Evolutionary conservation across 805 yeast genomes (phyloP).

Genomic region (Myxozyma monticola): DNA sequence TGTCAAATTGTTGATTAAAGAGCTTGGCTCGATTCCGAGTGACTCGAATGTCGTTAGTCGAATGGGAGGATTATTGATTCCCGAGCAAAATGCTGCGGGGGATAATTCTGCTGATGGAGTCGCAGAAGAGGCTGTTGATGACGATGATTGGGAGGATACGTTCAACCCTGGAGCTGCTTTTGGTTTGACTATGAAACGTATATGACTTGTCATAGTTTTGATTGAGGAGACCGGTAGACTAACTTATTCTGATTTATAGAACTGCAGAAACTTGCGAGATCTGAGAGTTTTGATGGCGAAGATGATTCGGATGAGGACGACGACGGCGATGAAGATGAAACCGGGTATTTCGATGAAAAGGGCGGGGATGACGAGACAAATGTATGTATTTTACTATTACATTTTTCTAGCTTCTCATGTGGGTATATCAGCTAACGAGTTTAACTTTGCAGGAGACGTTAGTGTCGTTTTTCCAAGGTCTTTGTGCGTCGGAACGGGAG

Average conservation of each 20-base stretch:
- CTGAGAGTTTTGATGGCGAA: constrained; percentile 15
- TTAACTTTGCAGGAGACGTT: constrained; percentile 3
- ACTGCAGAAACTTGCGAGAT: constrained; percentile 19
- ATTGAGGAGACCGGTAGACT: no score
- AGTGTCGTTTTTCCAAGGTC: constrained; percentile 2
- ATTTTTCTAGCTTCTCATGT: background rate
- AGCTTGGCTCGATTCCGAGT: constrained; percentile 62
- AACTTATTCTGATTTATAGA: constrained; percentile 5
- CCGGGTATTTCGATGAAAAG: constrained; percentile 8
- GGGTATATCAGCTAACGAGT: background rate
- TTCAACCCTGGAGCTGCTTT: constrained; percentile 33
- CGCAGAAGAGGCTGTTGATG: constrained; percentile 43
- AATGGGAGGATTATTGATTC: constrained; percentile 37
- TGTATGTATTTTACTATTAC: constrained; percentile 4
- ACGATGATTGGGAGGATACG: constrained; percentile 44
- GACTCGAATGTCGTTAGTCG: constrained; percentile 45
- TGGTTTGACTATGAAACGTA: constrained; percentile 30
- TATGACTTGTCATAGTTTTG: no score
- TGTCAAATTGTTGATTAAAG: constrained; percentile 65
- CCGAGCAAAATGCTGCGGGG: constrained; percentile 10
- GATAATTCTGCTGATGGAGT: constrained; percentile 30
- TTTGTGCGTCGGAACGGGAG: constrained; percentile 10
- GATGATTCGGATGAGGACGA: constrained; percentile 37
- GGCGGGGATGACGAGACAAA: constrained; percentile 25
- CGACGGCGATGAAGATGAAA: constrained; percentile 60